Base-by-base conservation (phyloP, 2,329 filamentous ascomycete genomes). In the Cercospora sp. region DNA sequence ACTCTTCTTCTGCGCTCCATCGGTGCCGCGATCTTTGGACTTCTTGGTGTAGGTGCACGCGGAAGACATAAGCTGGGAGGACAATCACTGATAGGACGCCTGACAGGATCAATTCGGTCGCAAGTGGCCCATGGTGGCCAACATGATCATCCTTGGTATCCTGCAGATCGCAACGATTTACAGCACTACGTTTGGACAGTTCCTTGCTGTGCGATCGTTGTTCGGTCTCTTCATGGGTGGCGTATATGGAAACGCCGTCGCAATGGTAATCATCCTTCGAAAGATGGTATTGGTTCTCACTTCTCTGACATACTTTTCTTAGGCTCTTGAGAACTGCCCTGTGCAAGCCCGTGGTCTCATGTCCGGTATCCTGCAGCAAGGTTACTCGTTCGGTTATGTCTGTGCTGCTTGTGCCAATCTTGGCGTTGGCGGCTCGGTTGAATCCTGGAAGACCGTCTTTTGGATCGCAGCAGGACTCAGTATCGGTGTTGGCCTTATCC, bases 91-190 rank as follows among this genome's bases (percentile, higher is more conserved):
- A 59, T 12, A 48, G 53, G 3, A 58, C 18, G 5, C 7, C 16
- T 28, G 26, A 2, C 33, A 61, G 59, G 92, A 96, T 79, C 88
- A 88, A 72, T 95, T 88, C 77, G 92, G 92, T 18, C 67, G 74
- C 3, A 75, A 75, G 62, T 74, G 73, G 74, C 74, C 74, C 55
- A 92, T 94, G 89, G 89, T 94, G 8, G 73, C 87, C 74, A 94
- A 94, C 82, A 91, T 94, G 87, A 82, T 93, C 67, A 80, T 92
- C 26, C 83, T 92, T 3, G 89, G 89, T 42, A 77, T 89, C 5
- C 83, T 94, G 9, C 90, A 94, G 78, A 87, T 93, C 67, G 91
- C 88, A 26, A 95, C 92, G 18, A 93, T 93, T 73, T 95, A 93
- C 80, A 87, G 87, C 76, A 74, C 78, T 0, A 93, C 89, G 0